Percentiles rank a stretch among this genome's conserved stretches.
Conservation (phyloP, 2,329 filamentous ascomycete genomes). For the Calonectria naviculata region DNA sequence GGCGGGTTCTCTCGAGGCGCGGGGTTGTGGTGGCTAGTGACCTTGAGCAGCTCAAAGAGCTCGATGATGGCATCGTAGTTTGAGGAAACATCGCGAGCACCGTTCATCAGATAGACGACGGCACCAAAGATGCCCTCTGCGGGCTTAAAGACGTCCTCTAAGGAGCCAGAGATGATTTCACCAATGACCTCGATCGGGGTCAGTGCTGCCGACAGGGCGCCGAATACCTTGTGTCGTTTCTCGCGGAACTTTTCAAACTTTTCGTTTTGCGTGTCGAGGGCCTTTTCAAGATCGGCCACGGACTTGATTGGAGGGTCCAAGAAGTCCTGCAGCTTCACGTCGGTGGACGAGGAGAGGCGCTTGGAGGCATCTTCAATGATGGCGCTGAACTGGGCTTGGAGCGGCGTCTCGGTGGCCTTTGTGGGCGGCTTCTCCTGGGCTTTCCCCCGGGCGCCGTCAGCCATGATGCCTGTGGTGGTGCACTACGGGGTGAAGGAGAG, state of each 20-base stretch:
- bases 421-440: not conserved
- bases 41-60: constrained; percentile 54
- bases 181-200: constrained; percentile 54
- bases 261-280: constrained; percentile 49
- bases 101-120: constrained; percentile 54
- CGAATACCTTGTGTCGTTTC: constrained; percentile 48
- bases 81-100: constrained; percentile 56
- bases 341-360: constrained; percentile 44
- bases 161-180: constrained; percentile 49
- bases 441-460: constrained; percentile 11
- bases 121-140: constrained; percentile 55
- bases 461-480: not conserved
- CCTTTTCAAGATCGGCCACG: constrained; percentile 44
- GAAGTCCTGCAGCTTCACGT: constrained; percentile 44
- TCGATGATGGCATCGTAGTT: constrained; percentile 58
- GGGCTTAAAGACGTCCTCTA: constrained; percentile 52
- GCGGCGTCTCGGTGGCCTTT: not conserved
- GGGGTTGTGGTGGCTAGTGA: constrained; percentile 32
- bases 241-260: constrained; percentile 51
- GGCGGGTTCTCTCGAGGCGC: constrained; percentile 1
- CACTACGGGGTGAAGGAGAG: not conserved
- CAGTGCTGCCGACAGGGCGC: constrained; percentile 45
- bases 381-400: constrained; percentile 39
- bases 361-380: constrained; percentile 49
- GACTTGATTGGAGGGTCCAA: constrained; percentile 46